Base-by-base conservation (phyloP, 2,329 filamentous ascomycete species). In the Calonectria hongkongensis region DNA sequence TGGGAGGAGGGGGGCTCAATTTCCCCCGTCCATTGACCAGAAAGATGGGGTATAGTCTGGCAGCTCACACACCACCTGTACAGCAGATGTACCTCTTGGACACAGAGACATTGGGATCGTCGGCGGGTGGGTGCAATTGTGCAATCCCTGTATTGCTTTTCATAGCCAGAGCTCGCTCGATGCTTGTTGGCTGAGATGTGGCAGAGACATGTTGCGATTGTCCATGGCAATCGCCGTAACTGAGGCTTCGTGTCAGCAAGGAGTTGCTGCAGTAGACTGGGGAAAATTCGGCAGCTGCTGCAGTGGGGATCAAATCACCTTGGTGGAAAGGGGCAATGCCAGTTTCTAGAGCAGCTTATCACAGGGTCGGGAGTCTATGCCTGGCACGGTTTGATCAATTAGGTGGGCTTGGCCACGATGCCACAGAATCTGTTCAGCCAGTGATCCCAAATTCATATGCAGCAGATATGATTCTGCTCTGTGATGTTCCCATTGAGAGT, bases 121-220 rank as follows among this genome's bases (percentile, higher is more conserved):
- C 39, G n/a, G 45, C 45, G 13, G n/a, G 45, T 25, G 45, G 8
- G 18, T 21, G 7, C 18, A 25, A 25, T 2, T 48, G n/a, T 25
- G 45, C 45, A 48, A 21, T 25, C 45, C 45, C 45, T 10, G 45
- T 60, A 60, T 60, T 60, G 54, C 36, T 41, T 60, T 60, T 60
- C 33, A 12, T 41, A 41, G 21, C 33, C 13, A 18, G 12, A 21
- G 13, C 54, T 41, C 2, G 54, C 33, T 60, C 9, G 25, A 21
- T 18, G 39, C 21, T 41, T 41, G 33, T 10, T 39, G 33, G 21
- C 21, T 27, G 21, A 60, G 6, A 36, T 36, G 36, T 8, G 33
- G 3, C 30, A 15, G 36, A 60, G 33, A 58, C 15, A 39, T 41
- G 54, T 13, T 9, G 15, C 7, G 7, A 27, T 60, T 18, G 21